Conservation (phyloP, 2,329 filamentous ascomycete genomes). For the Cladosporium sp. region DNA sequence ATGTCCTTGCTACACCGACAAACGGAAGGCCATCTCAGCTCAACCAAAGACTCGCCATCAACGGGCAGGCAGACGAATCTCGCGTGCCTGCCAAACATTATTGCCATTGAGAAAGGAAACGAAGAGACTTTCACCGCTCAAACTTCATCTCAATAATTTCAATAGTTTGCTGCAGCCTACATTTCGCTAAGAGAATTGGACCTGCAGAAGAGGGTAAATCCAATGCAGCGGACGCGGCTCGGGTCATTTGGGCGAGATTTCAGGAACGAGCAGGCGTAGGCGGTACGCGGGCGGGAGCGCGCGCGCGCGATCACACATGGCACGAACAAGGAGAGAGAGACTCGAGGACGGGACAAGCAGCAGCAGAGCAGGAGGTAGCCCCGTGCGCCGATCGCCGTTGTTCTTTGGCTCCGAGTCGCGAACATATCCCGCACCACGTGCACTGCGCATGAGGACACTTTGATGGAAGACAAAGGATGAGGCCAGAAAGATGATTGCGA, state of each 20-base stretch:
- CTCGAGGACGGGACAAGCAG: too few relatives aligned
- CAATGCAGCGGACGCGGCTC: background rate
- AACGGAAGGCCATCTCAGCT: slow-evolving; percentile 3
- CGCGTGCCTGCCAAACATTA: background rate
- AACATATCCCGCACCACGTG: background rate
- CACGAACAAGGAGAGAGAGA: background rate
- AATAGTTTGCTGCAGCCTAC: too few relatives aligned
- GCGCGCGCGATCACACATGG: background rate
- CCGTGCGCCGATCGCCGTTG: slow-evolving; percentile 1
- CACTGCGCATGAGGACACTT: background rate
- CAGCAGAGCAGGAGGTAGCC: background rate
- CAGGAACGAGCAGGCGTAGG: background rate
- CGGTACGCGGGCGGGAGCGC: background rate
- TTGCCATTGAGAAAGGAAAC: background rate
- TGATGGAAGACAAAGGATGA: background rate
- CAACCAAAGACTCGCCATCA: slow-evolving; percentile 3
- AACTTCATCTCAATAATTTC: background rate
- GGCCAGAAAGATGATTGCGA: background rate
- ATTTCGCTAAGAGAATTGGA: background rate
- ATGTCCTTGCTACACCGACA: background rate
- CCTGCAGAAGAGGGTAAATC: background rate
- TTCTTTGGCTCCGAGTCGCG: slow-evolving; percentile 3
- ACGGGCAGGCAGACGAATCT: background rate
- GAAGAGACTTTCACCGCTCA: slow-evolving; percentile 1
- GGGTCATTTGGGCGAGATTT: background rate